These are phyloP conservation scores for Dentiscutata heterogama DNA, from an alignment of 371 early-diverging fungal species.

Conservation along the genomic window DNA sequence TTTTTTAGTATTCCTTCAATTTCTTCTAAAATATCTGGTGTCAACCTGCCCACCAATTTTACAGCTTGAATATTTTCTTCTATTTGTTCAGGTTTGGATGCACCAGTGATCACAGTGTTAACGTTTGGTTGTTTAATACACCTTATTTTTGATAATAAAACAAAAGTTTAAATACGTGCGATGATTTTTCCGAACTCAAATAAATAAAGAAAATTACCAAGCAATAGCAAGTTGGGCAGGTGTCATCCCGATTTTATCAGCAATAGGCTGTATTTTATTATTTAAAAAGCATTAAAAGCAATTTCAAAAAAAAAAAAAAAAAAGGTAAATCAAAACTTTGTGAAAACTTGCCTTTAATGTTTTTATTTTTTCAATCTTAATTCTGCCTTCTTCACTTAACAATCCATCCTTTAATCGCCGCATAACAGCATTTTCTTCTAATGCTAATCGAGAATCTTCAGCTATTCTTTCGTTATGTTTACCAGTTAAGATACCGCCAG, in stretches of 20 bases:
- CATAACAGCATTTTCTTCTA: constrained; percentile 73
- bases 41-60: constrained; percentile 67
- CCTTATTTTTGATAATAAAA: not conserved
- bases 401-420: constrained; percentile 68
- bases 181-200: constrained; percentile 45
- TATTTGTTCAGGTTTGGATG: constrained; percentile 77
- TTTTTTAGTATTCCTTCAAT: constrained; percentile 77
- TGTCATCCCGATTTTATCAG: constrained; percentile 72
- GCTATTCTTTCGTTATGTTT: constrained; percentile 85
- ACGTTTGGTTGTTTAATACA: constrained; percentile 52
- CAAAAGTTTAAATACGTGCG: not conserved
- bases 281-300: not conserved
- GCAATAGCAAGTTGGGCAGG: constrained; percentile 84
- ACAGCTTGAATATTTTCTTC: constrained; percentile 79
- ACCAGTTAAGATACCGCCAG: constrained; percentile 79
- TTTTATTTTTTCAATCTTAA: constrained; percentile 61
- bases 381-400: constrained; percentile 70
- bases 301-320: not conserved
- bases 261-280: constrained; percentile 60
- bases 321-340: no score
- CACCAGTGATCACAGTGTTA: constrained; percentile 76
- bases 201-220: constrained; percentile 68
- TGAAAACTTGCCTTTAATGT: constrained; percentile 50
- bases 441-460: constrained; percentile 74
- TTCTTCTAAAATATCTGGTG: constrained; percentile 71